Evolutionary conservation across 2,329 filamentous ascomycete species (phyloP).

Genomic region (Fusarium tricinctum): DNA sequence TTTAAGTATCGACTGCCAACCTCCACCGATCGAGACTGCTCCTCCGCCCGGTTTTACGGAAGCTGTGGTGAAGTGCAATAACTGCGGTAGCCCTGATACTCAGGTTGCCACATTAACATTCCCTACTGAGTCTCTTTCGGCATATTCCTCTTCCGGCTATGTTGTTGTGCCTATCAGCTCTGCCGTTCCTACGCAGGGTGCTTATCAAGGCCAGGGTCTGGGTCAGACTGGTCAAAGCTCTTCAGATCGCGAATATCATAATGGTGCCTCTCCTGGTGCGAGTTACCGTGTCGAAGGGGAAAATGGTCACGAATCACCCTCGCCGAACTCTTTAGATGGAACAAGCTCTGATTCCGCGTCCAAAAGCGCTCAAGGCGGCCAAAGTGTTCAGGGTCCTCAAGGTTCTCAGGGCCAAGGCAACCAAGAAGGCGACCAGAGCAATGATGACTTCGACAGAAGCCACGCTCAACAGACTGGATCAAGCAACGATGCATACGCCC

Average conservation of each 20-base stretch:
- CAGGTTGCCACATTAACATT: constrained; percentile 20
- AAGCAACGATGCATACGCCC: not conserved
- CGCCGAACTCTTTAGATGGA: not conserved
- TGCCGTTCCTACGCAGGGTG: not conserved
- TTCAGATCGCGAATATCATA: not conserved
- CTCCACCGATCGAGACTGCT: constrained; percentile 6
- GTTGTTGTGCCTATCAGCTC: not conserved
- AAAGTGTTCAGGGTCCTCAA: not conserved
- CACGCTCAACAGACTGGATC: not conserved
- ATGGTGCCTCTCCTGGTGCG: not conserved
- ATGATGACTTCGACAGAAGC: not conserved
- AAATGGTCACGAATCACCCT: not conserved
- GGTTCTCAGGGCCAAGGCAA: not conserved
- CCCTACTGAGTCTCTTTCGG: constrained; percentile 4
- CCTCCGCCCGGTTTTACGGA: constrained; percentile 19
- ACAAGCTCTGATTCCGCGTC: not conserved
- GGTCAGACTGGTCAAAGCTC: not conserved
- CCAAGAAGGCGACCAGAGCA: not conserved
- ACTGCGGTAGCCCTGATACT: not conserved
- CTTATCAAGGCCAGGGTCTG: not conserved
- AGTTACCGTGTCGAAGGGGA: too few species aligned
- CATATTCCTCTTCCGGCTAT: constrained; percentile 26
- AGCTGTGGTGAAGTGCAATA: constrained; percentile 18
- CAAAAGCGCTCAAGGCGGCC: not conserved
- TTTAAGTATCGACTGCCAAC: constrained; percentile 9